Percentiles rank a stretch among this genome's conserved stretches.
Conservation (phyloP, 2,329 filamentous ascomycete species). For the Penicillium sp. region DNA sequence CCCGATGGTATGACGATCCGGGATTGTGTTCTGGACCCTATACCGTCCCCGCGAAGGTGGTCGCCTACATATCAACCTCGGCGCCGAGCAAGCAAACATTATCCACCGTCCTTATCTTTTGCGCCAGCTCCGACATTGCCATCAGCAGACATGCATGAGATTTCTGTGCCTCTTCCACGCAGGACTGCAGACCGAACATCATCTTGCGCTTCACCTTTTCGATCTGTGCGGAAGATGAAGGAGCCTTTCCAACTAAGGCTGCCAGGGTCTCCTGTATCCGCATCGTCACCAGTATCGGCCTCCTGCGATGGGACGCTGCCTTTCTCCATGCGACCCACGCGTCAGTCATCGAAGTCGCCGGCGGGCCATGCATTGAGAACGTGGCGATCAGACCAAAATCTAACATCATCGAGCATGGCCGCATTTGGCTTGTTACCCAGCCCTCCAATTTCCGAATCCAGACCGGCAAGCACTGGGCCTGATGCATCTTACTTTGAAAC, state of each 20-base stretch:
- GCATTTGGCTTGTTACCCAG: constrained; percentile 34
- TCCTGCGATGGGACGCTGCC: constrained; percentile 20
- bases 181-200: constrained; percentile 23
- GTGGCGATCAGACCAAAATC: constrained; percentile 34
- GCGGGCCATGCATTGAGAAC: constrained; percentile 27
- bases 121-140: constrained; percentile 25
- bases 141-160: constrained; percentile 26
- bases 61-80: constrained; percentile 25
- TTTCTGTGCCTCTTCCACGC: constrained; percentile 21
- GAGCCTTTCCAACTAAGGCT: constrained; percentile 35
- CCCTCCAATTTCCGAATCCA: constrained; percentile 32
- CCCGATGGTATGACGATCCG: constrained; percentile 13
- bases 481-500: constrained; percentile 26
- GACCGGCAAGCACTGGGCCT: constrained; percentile 21
- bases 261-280: constrained; percentile 28
- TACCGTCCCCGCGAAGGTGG: constrained; percentile 22
- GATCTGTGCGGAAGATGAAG: constrained; percentile 37
- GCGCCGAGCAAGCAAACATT: constrained; percentile 26
- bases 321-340: constrained; percentile 17
- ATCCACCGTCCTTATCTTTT: constrained; percentile 31
- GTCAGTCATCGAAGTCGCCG: constrained; percentile 12
- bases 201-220: constrained; percentile 32
- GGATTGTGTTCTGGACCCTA: constrained; percentile 15
- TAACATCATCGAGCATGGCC: constrained; percentile 26
- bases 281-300: constrained; percentile 25